phyloP scores from a whole-genome alignment of 495 filamentous ascomycete genomes.

The Geoglossum glabrum region DNA sequence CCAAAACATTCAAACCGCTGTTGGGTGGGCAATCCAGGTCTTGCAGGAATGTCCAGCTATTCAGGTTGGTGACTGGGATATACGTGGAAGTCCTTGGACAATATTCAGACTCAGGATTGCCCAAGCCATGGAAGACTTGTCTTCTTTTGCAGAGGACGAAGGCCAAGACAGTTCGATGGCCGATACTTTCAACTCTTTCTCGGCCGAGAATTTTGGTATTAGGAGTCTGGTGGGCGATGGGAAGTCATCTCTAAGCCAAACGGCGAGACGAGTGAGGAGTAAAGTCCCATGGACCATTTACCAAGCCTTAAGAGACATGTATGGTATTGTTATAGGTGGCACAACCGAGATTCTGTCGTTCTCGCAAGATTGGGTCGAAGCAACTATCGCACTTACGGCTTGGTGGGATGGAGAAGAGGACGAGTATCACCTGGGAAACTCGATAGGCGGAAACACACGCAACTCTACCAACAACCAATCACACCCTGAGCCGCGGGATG shows the following conservation, averaged over 20 bases:
- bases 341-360: conserved; percentile 43
- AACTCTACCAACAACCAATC: neutral
- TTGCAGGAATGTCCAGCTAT: conserved; percentile 52
- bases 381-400: conserved; percentile 52
- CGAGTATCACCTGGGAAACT: conserved; percentile 18
- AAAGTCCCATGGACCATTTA: conserved; percentile 75
- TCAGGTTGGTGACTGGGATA: conserved; percentile 48
- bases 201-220: conserved; percentile 34
- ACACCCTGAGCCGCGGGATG: conserved; percentile 16
- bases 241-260: conserved; percentile 29
- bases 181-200: conserved; percentile 18
- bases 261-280: conserved; percentile 57
- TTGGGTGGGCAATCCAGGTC: conserved; percentile 40
- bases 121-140: conserved; percentile 42
- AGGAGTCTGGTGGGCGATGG: conserved; percentile 13
- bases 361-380: conserved; percentile 74
- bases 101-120: conserved; percentile 51
- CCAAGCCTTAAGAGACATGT: conserved; percentile 52
- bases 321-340: conserved; percentile 55
- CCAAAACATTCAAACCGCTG: conserved; percentile 46
- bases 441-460: conserved; percentile 11
- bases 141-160: conserved; percentile 53
- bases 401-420: conserved; percentile 78
- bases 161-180: conserved; percentile 24
- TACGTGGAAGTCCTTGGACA: conserved; percentile 53